Evolutionary conservation across 768 basidiomycete species (phyloP).

Genomic region (Macrolepiota dolichaula): DNA sequence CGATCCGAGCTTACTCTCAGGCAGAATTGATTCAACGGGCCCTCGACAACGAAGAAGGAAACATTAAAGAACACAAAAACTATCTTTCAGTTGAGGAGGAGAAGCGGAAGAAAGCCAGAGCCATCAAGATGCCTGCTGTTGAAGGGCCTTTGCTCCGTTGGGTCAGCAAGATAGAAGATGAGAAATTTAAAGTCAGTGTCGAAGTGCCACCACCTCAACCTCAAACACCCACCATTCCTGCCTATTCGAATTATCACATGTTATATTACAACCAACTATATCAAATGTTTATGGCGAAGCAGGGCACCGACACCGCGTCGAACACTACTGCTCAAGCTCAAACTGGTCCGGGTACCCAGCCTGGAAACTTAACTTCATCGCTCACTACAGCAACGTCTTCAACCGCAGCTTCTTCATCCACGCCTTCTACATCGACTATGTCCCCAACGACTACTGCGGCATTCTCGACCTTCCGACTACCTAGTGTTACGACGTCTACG

Average conservation of each 20-base stretch:
- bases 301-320: background rate
- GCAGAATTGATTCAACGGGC: slow-evolving; percentile 83
- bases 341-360: slow-evolving; percentile 1
- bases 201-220: slow-evolving; percentile 21
- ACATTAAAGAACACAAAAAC: slow-evolving; percentile 72
- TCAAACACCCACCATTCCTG: slow-evolving; percentile 21
- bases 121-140: slow-evolving; percentile 51
- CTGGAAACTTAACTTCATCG: background rate
- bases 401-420: background rate
- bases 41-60: slow-evolving; percentile 84
- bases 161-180: slow-evolving; percentile 63
- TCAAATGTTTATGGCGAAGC: background rate
- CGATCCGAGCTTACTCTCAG: slow-evolving; percentile 60
- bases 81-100: slow-evolving; percentile 82
- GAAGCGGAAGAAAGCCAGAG: slow-evolving; percentile 66
- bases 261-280: slow-evolving; percentile 5
- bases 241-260: slow-evolving; percentile 8
- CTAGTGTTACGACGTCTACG: background rate
- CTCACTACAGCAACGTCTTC: background rate
- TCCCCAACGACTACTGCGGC: background rate
- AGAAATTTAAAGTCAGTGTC: slow-evolving; percentile 35
- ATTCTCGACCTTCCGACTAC: slow-evolving; percentile 9
- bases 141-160: slow-evolving; percentile 70
- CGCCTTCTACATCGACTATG: background rate
- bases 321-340: background rate